Evolutionary conservation across 805 yeast species (phyloP), one percentile per base, ranked within the genome.

Genomic region (Ogataea degrootiae): DNA sequence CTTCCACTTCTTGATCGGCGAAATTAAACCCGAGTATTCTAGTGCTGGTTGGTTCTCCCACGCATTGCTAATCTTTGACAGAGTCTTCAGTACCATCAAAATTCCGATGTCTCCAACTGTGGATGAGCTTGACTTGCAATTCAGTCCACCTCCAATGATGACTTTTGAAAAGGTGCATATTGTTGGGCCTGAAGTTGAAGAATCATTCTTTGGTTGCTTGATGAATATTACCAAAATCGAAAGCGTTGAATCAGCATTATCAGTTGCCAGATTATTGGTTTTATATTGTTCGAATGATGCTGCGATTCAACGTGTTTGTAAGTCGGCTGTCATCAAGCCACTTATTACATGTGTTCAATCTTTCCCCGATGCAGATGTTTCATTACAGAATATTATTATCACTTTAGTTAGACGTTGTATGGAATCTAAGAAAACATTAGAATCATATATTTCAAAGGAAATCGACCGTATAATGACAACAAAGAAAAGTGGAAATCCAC

Each of bases 361-460:
- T 3, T 66, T 69, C 49, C 58, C 69, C 5, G 65, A 59, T 40
- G 64, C 72, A 6, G 72, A 71, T 4, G 65, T 49, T 48, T 55
- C 58, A 11, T 41, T 81, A 1, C 82, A 80, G 49, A 67, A 74
- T 6, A 62, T 79, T 1, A 69, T 82, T 19, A 70, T 80, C 0
- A 68, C 79, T 12, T 67, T 89, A 34, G 62, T 83, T 1, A 76
- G 96, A 60, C 72, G 85, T 39, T 82, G 90, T 48, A 80, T 83
- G 61, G 97, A 90, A 62, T 76, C 80, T 3, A 61, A 68, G 0
- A 74, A 71, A 0, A 66, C 77, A 12, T 67, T 88, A 5, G 68
- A 71, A 29, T 67, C 68, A 9, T 66, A 76, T 36, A 77, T 87
- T 57, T 56, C 66, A 0, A 68, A 73, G 21, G 89, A 83, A 47